Percentiles rank a stretch among this genome's conserved stretches.
These are phyloP conservation scores for Hibiscus mutabilis DNA, from an alignment of 345 rosid genomes.

Conservation along the genomic window DNA sequence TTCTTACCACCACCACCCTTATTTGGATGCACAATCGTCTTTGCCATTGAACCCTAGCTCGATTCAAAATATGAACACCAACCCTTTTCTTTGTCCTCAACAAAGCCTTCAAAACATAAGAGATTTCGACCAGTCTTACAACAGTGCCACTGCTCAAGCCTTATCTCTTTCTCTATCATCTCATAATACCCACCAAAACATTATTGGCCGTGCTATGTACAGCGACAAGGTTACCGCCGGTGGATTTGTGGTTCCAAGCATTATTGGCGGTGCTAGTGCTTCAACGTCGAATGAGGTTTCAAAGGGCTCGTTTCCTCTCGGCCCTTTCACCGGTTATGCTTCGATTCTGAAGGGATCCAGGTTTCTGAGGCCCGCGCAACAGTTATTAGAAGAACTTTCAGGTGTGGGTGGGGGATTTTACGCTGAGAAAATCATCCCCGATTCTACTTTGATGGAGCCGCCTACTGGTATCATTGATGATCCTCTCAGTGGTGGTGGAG, in stretches of 20 bases:
- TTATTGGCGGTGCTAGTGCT: slow-evolving; percentile 23
- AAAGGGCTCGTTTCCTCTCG: slow-evolving; percentile 53
- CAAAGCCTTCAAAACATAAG: slow-evolving; percentile 43
- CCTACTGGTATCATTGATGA: slow-evolving; percentile 35
- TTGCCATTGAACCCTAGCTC: slow-evolving; percentile 41
- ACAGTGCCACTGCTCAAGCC: slow-evolving; percentile 25
- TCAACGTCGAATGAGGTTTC: slow-evolving; percentile 39
- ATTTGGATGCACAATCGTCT: slow-evolving; percentile 45
- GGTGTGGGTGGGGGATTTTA: slow-evolving; percentile 55
- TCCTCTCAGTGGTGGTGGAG: slow-evolving; percentile 20
- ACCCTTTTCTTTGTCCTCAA: slow-evolving; percentile 43
- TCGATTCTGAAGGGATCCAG: slow-evolving; percentile 74
- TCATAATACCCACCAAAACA: slow-evolving; percentile 34
- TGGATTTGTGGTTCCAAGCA: slow-evolving; percentile 30
- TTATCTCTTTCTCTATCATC: slow-evolving; percentile 66
- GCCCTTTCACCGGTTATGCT: slow-evolving; percentile 78
- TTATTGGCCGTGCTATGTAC: slow-evolving; percentile 32
- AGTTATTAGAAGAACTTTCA: slow-evolving; percentile 69
- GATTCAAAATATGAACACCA: slow-evolving; percentile 30
- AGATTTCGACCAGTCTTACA: slow-evolving; percentile 34
- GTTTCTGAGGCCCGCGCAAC: slow-evolving; percentile 84
- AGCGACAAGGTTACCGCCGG: slow-evolving; percentile 23
- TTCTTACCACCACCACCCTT: slow-evolving; percentile 23
- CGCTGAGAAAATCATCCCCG: slow-evolving; percentile 37
- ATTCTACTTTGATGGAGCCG: slow-evolving; percentile 53